Evolutionary conservation across 2,329 filamentous ascomycete species (phyloP).

Genomic region (Zarea fungicola): DNA sequence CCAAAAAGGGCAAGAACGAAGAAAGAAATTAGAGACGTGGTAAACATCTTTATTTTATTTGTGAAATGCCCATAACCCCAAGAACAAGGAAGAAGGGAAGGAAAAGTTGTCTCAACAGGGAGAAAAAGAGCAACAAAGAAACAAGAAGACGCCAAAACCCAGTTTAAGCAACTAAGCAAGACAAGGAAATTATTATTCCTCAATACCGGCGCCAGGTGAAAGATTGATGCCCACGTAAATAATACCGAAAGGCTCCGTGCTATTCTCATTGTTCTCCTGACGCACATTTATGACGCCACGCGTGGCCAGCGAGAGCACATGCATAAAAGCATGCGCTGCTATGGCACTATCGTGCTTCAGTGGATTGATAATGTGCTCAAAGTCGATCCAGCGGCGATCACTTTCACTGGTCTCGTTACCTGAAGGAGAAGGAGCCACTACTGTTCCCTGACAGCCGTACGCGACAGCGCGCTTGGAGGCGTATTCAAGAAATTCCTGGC

Average conservation of each 20-base stretch:
- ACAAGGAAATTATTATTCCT: conserved; percentile 1
- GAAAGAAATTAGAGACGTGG: too few species aligned
- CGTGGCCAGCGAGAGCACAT: conserved; percentile 65
- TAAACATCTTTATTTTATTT: not conserved
- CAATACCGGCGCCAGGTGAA: not conserved
- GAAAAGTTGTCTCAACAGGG: not conserved
- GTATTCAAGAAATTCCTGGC: conserved; percentile 42
- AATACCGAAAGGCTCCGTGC: conserved; percentile 36
- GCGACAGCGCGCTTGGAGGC: conserved; percentile 31
- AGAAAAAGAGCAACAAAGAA: not conserved
- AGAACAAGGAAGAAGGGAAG: conserved; percentile 9
- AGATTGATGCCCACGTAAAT: conserved; percentile 40
- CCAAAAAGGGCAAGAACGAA: not conserved
- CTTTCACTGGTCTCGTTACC: too few species aligned
- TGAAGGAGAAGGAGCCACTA: too few species aligned
- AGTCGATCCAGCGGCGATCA: conserved; percentile 49
- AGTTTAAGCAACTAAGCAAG: conserved; percentile 13
- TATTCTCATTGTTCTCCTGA: conserved; percentile 44
- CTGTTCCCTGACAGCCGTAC: conserved; percentile 27
- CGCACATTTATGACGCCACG: conserved; percentile 57
- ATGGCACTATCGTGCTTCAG: conserved; percentile 49
- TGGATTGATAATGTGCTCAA: conserved; percentile 64
- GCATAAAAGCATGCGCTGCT: conserved; percentile 70
- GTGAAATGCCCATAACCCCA: not conserved
- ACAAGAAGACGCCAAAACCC: conserved; percentile 8